phyloP scores from a whole-genome alignment of 2,329 filamentous ascomycete species.

The Fusarium metavorans region DNA sequence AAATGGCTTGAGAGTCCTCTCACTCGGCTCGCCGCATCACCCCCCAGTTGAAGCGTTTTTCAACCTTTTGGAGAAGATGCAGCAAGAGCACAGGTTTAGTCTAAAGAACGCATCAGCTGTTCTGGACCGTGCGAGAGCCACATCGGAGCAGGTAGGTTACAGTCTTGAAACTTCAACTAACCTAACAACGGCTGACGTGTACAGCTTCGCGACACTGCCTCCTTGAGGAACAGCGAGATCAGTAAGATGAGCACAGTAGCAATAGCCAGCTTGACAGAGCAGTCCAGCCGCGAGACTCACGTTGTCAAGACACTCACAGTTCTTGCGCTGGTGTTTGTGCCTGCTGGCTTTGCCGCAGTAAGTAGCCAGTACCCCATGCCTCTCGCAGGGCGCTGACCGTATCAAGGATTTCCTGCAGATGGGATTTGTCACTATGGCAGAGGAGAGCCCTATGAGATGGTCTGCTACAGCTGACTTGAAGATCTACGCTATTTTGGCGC shows the following conservation, averaged over 20 bases:
- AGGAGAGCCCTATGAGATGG: background rate
- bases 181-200: background rate
- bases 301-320: slow-evolving; percentile 13
- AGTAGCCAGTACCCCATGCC: background rate
- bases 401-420: slow-evolving; percentile 10
- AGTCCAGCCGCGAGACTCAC: background rate
- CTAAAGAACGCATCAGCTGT: background rate
- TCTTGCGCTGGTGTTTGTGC: slow-evolving; percentile 8
- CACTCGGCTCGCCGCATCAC: background rate
- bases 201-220: slow-evolving; percentile 2
- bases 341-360: slow-evolving; percentile 4
- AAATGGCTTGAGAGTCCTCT: background rate
- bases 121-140: background rate
- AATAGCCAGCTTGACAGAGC: background rate
- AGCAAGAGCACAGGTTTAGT: background rate
- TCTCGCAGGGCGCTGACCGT: background rate
- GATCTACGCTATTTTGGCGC: slow-evolving; percentile 2
- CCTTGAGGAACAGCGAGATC: slow-evolving; percentile 11
- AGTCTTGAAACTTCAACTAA: background rate
- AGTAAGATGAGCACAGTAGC: background rate
- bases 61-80: background rate
- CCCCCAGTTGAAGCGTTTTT: background rate
- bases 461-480: background rate
- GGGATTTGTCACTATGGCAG: background rate
- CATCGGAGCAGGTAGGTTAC: background rate